Evolutionary conservation across 2,329 filamentous ascomycete genomes (phyloP), one percentile per base, ranked within the genome.

Genomic region (Colletotrichum sp.): DNA sequence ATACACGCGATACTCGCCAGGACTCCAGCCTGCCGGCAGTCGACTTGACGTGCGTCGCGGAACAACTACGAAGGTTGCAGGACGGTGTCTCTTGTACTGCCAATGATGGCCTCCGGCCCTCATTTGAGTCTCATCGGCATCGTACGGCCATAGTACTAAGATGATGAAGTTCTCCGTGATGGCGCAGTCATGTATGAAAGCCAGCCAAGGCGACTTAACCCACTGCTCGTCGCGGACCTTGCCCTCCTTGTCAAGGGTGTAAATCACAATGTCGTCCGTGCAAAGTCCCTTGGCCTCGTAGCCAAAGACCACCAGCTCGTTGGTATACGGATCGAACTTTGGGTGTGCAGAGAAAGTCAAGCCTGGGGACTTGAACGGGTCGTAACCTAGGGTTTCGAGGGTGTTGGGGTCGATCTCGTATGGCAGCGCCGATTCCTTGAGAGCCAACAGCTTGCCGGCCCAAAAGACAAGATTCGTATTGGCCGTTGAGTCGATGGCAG

Each of bases 401-500:
- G 13, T 59, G 33, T 43, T 29, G 11, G 83, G 83, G 70, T 87
- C 82, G 74, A 86, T 77, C 0, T 82, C 81, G 65, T 82, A 86
- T 0, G 86, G 84, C 31, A 82, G 84, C 0, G 83, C 81, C 59
- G 83, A 81, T 69, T 90, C 88, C 76, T 89, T 89, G 43, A 82
- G 80, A 0, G 86, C 87, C 3, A 89, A 79, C 15, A 89, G 77
- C 16, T 86, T 81, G 2, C 85, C 85, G 24, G 84, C 81, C 82
- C 85, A 90, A 76, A 83, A 86, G 4, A 89, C 78, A 5, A 90
- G 79, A 70, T 90, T 89, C 0, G 88, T 90, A 73, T 90, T 90
- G 9, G 87, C 83, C 0, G 83, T 84, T 18, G 75, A 81, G 51
- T 81, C 76, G 21, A 83, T 80, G 6, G 80, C 80, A 57, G 82